phyloP scores from a whole-genome alignment of 768 basidiomycete species.

The Rhodosporidiobolus odoratus region DNA sequence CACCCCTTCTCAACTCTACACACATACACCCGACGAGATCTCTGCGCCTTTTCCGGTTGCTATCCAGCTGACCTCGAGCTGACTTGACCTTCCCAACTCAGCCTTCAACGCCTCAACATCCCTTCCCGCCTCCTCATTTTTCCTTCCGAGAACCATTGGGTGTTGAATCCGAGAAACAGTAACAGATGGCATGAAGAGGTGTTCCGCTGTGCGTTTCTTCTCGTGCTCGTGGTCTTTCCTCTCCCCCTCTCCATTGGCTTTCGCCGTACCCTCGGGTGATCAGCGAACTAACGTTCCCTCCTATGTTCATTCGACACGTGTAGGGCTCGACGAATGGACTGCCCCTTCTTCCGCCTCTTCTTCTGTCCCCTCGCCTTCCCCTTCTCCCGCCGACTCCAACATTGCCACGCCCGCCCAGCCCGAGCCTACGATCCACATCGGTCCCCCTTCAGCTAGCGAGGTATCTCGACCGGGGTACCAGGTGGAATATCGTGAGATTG shows the following conservation, averaged over 20 bases:
- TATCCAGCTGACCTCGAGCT: neutral
- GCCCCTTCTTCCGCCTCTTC: neutral
- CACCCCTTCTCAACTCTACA: neutral
- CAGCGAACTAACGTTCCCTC: neutral
- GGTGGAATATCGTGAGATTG: no score
- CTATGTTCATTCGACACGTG: neutral
- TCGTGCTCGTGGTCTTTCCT: neutral
- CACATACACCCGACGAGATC: neutral
- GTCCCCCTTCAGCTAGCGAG: no score
- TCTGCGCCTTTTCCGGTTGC: neutral
- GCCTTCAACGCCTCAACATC: conserved; percentile 38
- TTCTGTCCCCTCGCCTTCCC: neutral
- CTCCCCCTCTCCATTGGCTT: neutral
- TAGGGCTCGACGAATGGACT: conserved; percentile 2
- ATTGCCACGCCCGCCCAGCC: no score
- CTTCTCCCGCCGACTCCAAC: neutral
- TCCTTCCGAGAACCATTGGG: conserved; percentile 78
- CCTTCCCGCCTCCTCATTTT: conserved; percentile 58
- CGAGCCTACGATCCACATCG: no score
- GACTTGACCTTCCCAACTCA: conserved; percentile 37
- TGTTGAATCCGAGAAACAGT: conserved; percentile 59
- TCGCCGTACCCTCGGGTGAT: neutral
- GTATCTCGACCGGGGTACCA: no score
- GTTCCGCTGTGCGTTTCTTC: conserved; percentile 59
- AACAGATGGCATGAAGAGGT: conserved; percentile 82